Base-by-base conservation (phyloP, 202 grass and related monocot genomes). In the Zizania palustris region DNA sequence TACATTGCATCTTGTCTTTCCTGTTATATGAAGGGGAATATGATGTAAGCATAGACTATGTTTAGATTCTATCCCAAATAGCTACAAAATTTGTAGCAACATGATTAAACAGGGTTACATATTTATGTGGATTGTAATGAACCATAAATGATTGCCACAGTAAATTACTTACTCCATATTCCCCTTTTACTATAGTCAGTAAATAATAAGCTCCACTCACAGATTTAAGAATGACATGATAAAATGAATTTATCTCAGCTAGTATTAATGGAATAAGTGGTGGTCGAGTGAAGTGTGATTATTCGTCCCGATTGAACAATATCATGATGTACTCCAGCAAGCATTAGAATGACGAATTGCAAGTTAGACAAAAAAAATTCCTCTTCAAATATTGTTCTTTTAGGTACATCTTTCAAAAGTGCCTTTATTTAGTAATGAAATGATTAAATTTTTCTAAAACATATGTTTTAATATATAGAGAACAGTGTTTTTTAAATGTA, bases 1-100 rank as follows among this genome's bases (percentile, higher is more conserved):
- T 87, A 96, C 96, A 99, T 99, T 41, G 96, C 96, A 80, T 99
- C 89, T 82, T 99, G 96, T 48, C 96, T 95, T 83, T 99, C 96
- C 96, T 99, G 85, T 82, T 35, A 54, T 58, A 80, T 36, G 45
- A 62, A 66, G 53, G 36, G 10, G 35, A 53, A 59, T 9, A 19
- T 22, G 6, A 58, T 59, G 5, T 12, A 53, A 35, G 21, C 34
- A 65, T 55, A 65, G 41, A 41, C 8, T 19, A 77, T 36, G 33
- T 15, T 36, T 12, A 19, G n/a, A 20, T 55, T 55, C 65, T 36
- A 72, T 50, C 33, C 13, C 45, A 59, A 11, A 45, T 43, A 54
- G 7, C 6, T 38, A 1, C 3, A 57, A 68, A 73, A 44, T 56
- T 10, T 63, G 59, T 16, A 8, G n/a, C 10, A 33, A 20, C 55